Conservation (phyloP, 176 grass and related monocot species). For the Carex cristatella region DNA sequence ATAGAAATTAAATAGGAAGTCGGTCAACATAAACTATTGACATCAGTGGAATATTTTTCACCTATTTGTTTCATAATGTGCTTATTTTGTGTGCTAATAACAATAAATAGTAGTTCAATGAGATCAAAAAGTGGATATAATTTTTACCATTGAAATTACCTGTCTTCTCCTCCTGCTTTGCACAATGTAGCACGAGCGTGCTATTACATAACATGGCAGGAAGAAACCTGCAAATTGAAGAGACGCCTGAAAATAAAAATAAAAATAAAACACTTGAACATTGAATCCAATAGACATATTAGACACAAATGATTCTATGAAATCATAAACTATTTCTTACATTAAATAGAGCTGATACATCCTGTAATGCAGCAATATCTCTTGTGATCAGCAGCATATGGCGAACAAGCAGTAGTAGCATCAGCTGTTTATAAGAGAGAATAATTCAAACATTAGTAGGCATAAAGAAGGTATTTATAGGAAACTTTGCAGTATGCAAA, state of each 20-base stretch:
- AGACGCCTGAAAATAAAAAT: conserved; percentile 52
- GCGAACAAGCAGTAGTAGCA: conserved; percentile 76
- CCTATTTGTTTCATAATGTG: not conserved
- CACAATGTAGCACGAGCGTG: conserved; percentile 68
- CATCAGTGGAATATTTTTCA: not conserved
- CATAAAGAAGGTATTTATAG: not conserved
- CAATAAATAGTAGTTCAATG: not conserved
- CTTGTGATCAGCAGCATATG: conserved; percentile 67
- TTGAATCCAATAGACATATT: conserved; percentile 7
- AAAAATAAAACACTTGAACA: not conserved
- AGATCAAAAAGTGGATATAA: not conserved
- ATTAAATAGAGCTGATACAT: conserved; percentile 69
- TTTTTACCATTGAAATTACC: conserved; percentile 31
- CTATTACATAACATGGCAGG: conserved; percentile 92
- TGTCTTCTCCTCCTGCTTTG: conserved; percentile 66
- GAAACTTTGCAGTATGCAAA: not conserved
- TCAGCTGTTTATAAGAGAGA: conserved; percentile 49
- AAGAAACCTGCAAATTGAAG: conserved; percentile 82
- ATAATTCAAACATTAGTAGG: conserved; percentile 1
- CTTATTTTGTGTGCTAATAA: not conserved
- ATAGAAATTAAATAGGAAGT: not conserved
- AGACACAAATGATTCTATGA: not conserved
- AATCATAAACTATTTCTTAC: conserved; percentile 39
- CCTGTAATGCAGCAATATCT: conserved; percentile 73
- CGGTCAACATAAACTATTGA: not conserved